Evolutionary conservation across 768 basidiomycete species (phyloP), one percentile per base, ranked within the genome.

Genomic region (Naganishia kalamii): DNA sequence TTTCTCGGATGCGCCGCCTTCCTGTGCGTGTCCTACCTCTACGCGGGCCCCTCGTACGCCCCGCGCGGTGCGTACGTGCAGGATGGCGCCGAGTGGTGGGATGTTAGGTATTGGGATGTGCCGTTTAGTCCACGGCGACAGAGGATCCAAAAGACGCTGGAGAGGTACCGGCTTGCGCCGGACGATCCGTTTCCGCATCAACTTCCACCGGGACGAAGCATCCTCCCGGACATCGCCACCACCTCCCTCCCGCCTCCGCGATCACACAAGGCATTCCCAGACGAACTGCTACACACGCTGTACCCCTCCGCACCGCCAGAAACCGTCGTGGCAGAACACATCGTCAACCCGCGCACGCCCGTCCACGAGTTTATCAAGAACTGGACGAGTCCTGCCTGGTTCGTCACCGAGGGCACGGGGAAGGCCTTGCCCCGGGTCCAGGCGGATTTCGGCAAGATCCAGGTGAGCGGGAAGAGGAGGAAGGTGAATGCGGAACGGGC

Each of bases 361-460:
- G 49, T 62, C 2, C 60, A 60, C 10, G 49, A 59, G 1, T 69
- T 65, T 37, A 52, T 65, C 25, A 43, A 33, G 25, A 48, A 29
- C 21, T 69, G 68, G 68, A 41, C 25, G 12, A 51, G 63, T 46
- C 68, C 68, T 1, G 52, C 54, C 2, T 65, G 68, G 68, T 62
- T 65, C 57, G 17, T 65, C 25, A 19, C 50, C 19, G 62, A 65
- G 50, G 68, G 63, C 21, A 50, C 62, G 29, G 67, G 52, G 47
- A 65, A 68, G 43, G 67, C 71, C 8, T 68, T 77, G 46, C 72
- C 71, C 65, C 57, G 44, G 29, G 69, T 72, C 5, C 74, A 75
- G 60, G 60, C 30, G 3, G 62, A 68, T 15, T 69, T 69, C n/a
- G 40, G 12, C 1, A 40, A 40, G n/a, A 49, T 62, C 25, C 57